These are phyloP conservation scores for Aspergillus conjunctus DNA, from an alignment of 495 filamentous ascomycete species.

Conservation along the genomic window DNA sequence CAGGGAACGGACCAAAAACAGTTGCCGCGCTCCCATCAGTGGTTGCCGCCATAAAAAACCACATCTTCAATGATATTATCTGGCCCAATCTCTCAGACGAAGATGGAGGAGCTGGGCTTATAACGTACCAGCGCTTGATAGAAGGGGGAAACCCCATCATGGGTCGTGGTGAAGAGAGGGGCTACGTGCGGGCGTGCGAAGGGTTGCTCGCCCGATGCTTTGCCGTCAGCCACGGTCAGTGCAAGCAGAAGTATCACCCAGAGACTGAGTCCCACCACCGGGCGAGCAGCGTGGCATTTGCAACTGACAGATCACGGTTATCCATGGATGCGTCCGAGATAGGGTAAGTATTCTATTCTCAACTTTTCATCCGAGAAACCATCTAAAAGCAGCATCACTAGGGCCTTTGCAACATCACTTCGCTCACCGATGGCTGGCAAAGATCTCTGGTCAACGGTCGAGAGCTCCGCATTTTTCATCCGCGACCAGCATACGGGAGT, in stretches of 20 bases:
- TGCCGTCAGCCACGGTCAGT: conserved; percentile 83
- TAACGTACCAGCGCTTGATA: conserved; percentile 84
- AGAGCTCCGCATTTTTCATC: conserved; percentile 92
- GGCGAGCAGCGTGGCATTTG: conserved; percentile 52
- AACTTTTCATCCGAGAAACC: neutral
- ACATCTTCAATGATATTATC: conserved; percentile 96
- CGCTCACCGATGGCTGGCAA: conserved; percentile 18
- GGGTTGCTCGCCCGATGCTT: conserved; percentile 78
- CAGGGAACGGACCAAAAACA: conserved; percentile 73
- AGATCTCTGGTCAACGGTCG: conserved; percentile 53
- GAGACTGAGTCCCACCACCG: conserved; percentile 59
- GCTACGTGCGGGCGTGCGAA: conserved; percentile 83
- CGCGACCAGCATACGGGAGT: conserved; percentile 65
- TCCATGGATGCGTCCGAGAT: conserved; percentile 37
- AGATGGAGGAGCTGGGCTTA: conserved; percentile 86
- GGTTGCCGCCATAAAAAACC: conserved; percentile 82
- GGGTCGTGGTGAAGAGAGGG: conserved; percentile 70
- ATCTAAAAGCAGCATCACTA: conserved; percentile 19
- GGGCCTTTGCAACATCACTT: conserved; percentile 29
- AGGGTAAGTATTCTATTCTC: conserved; percentile 26
- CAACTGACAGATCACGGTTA: conserved; percentile 31
- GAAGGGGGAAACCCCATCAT: conserved; percentile 84
- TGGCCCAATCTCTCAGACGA: conserved; percentile 98
- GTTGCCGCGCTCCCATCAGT: conserved; percentile 83
- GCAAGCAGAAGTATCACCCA: conserved; percentile 65